These are phyloP conservation scores for Calendula officinalis DNA, from an alignment of 129 eudicot genomes.

Conservation along the genomic window DNA sequence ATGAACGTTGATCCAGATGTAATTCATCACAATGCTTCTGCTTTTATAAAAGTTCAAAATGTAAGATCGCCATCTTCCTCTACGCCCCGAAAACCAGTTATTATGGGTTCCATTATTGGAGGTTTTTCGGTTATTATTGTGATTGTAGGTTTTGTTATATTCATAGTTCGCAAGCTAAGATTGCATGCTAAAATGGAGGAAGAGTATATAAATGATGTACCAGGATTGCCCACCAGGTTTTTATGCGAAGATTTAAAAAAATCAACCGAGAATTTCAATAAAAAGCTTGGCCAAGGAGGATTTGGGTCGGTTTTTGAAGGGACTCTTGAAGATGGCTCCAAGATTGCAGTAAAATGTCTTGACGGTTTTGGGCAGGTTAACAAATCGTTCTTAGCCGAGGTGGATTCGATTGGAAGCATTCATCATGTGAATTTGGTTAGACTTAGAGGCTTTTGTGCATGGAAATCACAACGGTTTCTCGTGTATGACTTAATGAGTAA, in stretches of 20 bases:
- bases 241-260: constrained; percentile 33
- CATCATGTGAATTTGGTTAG: constrained; percentile 37
- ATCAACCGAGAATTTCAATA: constrained; percentile 35
- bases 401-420: constrained; percentile 35
- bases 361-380: constrained; percentile 15
- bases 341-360: constrained; percentile 32
- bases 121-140: constrained; percentile 1
- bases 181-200: constrained; percentile 13
- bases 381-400: constrained; percentile 35
- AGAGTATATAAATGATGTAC: constrained; percentile 19
- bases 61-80: not conserved
- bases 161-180: constrained; percentile 1
- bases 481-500: constrained; percentile 33
- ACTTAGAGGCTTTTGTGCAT: constrained; percentile 38
- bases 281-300: constrained; percentile 59
- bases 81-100: not conserved
- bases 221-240: constrained; percentile 35
- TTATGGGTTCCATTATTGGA: constrained; percentile 12
- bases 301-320: constrained; percentile 36
- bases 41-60: constrained; percentile 35
- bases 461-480: constrained; percentile 24
- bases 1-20: not conserved
- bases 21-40: not conserved
- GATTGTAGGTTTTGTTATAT: not conserved
- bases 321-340: constrained; percentile 16